Evolutionary conservation across 129 eudicot genomes (phyloP), one percentile per base, ranked within the genome.

Genomic region (Ambrosia trifida): DNA sequence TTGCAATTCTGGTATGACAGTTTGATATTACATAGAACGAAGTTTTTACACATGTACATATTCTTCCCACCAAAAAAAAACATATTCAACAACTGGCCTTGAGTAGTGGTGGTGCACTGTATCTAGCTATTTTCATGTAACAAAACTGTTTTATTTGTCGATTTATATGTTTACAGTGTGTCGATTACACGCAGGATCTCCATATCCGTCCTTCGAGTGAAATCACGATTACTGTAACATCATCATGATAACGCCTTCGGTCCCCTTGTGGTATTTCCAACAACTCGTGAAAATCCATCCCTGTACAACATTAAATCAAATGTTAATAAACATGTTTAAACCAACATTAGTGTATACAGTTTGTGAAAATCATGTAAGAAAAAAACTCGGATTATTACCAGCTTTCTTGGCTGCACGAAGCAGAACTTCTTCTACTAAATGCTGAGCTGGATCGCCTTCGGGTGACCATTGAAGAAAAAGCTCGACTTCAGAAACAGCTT

Each of bases 361-460:
- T 36, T 36, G 41, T 36, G 41, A 36, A 3, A 38, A 5, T 40
- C 6, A 40, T 71, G 86, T 88, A 72, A 86, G 86, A 51, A 92
- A 57, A 41, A 44, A 40, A 8, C 9, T 17, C 16, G 16, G 40
- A 32, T 24, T 56, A 78, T 53, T 86, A 91, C 97, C 94, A 38
- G 96, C 96, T 85, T 84, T 83, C 76, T 91, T 91, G 33, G 97
- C 97, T 43, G 97, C 97, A 11, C 97, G 96, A 64, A 91, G 83
- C 11, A 91, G 74, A 38, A 91, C 83, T 84, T 88, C 96, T 78
- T 91, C 96, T 11, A 91, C 87, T 36, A 91, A 78, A 83, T 91
- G 97, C 61, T 91, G 97, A 18, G 97, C 97, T 13, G 97, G 97
- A 79, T 91, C 97, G 38, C 97, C 97, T 56, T 91, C 97, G 2